Conservation (phyloP, 2,329 filamentous ascomycete species). For the Hypoxylon sp. region DNA sequence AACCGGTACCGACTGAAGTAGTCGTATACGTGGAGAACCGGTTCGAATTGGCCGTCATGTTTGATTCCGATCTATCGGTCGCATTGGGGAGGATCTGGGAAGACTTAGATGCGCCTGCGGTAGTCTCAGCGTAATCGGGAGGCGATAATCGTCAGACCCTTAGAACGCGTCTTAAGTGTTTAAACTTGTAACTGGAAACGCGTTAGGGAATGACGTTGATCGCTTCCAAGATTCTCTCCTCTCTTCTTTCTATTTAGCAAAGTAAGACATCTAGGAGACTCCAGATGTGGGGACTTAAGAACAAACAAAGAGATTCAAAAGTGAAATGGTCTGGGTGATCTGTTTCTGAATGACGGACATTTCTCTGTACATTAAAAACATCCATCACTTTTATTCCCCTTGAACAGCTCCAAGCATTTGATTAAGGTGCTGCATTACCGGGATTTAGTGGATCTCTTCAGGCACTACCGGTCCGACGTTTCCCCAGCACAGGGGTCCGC, state of each 20-base stretch:
- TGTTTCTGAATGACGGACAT: constrained; percentile 22
- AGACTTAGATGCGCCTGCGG: constrained; percentile 22
- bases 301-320: constrained; percentile 22
- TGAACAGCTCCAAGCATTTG: constrained; percentile 39
- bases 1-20: constrained; percentile 64
- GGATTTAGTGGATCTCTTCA: constrained; percentile 39
- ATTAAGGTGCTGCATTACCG: constrained; percentile 32
- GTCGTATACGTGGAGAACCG: constrained; percentile 72
- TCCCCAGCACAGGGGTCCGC: constrained; percentile 43
- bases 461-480: constrained; percentile 47
- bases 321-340: constrained; percentile 17
- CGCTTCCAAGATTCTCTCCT: constrained; percentile 15
- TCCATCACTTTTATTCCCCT: constrained; percentile 37
- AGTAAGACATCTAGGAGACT: constrained; percentile 12
- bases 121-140: constrained; percentile 13
- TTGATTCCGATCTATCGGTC: constrained; percentile 44
- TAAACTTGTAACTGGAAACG: constrained; percentile 33
- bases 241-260: constrained; percentile 23
- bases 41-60: constrained; percentile 68
- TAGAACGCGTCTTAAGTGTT: constrained; percentile 42
- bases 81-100: constrained; percentile 43
- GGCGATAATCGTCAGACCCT: constrained; percentile 39
- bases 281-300: constrained; percentile 19
- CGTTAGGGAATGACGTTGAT: constrained; percentile 40
- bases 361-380: constrained; percentile 34